phyloP scores from a whole-genome alignment of 2,329 filamentous ascomycete species.

The Ophiosphaerella herpotricha region DNA sequence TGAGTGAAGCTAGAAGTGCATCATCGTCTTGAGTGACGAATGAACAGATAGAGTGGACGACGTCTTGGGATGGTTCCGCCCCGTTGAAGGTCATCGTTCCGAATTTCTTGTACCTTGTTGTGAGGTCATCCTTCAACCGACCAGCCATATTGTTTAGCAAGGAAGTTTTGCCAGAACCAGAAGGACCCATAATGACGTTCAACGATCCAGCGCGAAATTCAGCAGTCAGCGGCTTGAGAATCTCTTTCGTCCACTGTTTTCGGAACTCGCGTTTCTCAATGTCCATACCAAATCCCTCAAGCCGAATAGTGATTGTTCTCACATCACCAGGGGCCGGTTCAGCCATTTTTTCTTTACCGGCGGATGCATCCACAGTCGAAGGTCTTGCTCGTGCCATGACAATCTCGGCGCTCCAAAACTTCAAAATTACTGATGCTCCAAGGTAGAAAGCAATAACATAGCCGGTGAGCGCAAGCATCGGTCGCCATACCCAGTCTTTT shows the following conservation, averaged over 20 bases:
- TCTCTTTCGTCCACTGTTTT: slow-evolving; percentile 56
- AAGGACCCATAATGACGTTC: slow-evolving; percentile 81
- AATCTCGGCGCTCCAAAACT: slow-evolving; percentile 70
- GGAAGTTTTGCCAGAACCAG: slow-evolving; percentile 76
- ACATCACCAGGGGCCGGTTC: slow-evolving; percentile 58
- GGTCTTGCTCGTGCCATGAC: slow-evolving; percentile 67
- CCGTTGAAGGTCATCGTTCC: slow-evolving; percentile 73
- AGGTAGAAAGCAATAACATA: slow-evolving; percentile 68
- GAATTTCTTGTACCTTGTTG: slow-evolving; percentile 64
- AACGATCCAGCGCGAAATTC: slow-evolving; percentile 70
- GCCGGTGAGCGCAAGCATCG: slow-evolving; percentile 65
- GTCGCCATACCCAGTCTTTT: slow-evolving; percentile 67
- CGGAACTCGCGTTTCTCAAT: slow-evolving; percentile 64
- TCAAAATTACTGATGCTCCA: slow-evolving; percentile 64
- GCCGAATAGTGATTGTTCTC: slow-evolving; percentile 66
- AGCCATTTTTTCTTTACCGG: slow-evolving; percentile 72
- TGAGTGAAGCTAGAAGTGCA: slow-evolving; percentile 72
- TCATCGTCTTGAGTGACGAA: slow-evolving; percentile 82
- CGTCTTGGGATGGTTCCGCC: slow-evolving; percentile 67
- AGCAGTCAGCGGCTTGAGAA: slow-evolving; percentile 69
- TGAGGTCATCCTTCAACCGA: slow-evolving; percentile 64
- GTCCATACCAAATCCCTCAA: slow-evolving; percentile 67
- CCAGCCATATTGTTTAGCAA: slow-evolving; percentile 74
- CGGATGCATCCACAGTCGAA: slow-evolving; percentile 62
- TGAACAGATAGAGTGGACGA: slow-evolving; percentile 73